Percentiles rank a stretch among this genome's conserved stretches.
These are phyloP conservation scores for Phytophthora aleatoria DNA, from an alignment of 352 stramenopile species.

Conservation along the genomic window DNA sequence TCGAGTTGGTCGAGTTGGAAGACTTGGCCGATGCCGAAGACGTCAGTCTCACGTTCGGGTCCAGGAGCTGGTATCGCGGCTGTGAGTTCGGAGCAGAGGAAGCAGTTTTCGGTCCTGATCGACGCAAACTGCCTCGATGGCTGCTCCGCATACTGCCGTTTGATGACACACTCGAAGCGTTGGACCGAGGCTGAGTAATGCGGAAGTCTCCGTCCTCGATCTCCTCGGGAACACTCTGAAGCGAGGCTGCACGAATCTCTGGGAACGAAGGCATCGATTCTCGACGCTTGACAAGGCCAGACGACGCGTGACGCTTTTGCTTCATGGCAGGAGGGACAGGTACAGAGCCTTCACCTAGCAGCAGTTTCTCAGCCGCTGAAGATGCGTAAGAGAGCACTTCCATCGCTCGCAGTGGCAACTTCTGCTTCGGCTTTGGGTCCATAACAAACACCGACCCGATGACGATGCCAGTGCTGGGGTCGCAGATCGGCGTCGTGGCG, in stretches of 20 bases:
- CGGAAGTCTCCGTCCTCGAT: slow-evolving; percentile 47
- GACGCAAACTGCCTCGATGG: slow-evolving; percentile 17
- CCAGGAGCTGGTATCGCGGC: slow-evolving; percentile 37
- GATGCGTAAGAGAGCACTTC: slow-evolving; percentile 76
- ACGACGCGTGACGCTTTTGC: slow-evolving; percentile 30
- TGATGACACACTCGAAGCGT: slow-evolving; percentile 29
- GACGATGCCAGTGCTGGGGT: slow-evolving; percentile 55
- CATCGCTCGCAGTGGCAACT: slow-evolving; percentile 54
- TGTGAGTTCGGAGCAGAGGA: slow-evolving; percentile 19
- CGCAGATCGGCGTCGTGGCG: slow-evolving; percentile 75
- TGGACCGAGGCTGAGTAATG: slow-evolving; percentile 27
- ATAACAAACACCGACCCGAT: slow-evolving; percentile 87
- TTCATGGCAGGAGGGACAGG: slow-evolving; percentile 21
- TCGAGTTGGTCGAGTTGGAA: slow-evolving; percentile 12
- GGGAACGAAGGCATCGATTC: slow-evolving; percentile 27
- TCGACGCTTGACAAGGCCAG: slow-evolving; percentile 20
- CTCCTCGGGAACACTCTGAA: slow-evolving; percentile 52
- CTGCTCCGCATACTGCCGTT: slow-evolving; percentile 17
- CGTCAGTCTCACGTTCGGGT: slow-evolving; percentile 31
- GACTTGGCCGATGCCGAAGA: slow-evolving; percentile 19
- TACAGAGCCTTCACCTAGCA: slow-evolving; percentile 34
- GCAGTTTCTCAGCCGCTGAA: slow-evolving; percentile 53
- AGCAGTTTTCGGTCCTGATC: slow-evolving; percentile 13
- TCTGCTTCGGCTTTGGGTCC: slow-evolving; percentile 58
- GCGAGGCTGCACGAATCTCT: slow-evolving; percentile 40